These are phyloP conservation scores for Beauveria sp. DNA, from an alignment of 2,329 filamentous ascomycete genomes.

Conservation along the genomic window DNA sequence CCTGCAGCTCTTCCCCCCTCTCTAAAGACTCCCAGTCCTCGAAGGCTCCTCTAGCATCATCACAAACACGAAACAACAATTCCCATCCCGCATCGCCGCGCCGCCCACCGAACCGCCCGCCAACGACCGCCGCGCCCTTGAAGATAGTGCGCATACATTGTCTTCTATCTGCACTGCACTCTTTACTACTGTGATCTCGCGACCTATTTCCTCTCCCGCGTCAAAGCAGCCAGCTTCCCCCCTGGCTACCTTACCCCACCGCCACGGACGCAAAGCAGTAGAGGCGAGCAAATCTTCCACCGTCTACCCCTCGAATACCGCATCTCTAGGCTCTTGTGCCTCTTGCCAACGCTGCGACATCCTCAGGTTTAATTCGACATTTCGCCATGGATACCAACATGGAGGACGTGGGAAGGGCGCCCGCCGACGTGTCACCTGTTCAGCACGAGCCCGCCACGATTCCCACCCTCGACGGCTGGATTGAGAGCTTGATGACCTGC, in stretches of 20 bases:
- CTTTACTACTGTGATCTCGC: neutral
- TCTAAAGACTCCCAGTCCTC: neutral
- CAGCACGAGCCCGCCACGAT: conserved; percentile 78
- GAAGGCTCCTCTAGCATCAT: conserved; percentile 10
- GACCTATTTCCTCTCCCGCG: neutral
- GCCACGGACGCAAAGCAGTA: conserved; percentile 7
- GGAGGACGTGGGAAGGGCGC: conserved; percentile 90
- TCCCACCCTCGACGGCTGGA: conserved; percentile 93
- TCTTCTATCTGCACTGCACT: neutral
- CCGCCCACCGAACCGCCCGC: neutral
- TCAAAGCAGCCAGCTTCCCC: conserved; percentile 1
- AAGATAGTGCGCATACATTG: neutral
- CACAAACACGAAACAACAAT: conserved; percentile 10
- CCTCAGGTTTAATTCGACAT: conserved; percentile 10
- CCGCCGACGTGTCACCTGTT: conserved; percentile 67
- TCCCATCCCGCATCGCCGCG: neutral
- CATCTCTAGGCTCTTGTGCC: conserved; percentile 10
- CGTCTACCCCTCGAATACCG: neutral
- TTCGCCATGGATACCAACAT: conserved; percentile 87
- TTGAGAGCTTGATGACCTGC: conserved; percentile 96
- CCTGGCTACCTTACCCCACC: conserved; percentile 11
- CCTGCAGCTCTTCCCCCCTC: neutral
- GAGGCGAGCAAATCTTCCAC: conserved; percentile 5
- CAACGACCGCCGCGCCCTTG: neutral
- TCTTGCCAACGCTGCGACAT: conserved; percentile 10